Percentiles rank a stretch among this genome's conserved stretches.
Evolutionary conservation across 257 asterid genomes (phyloP).

Genomic region (Solanum piurae): DNA sequence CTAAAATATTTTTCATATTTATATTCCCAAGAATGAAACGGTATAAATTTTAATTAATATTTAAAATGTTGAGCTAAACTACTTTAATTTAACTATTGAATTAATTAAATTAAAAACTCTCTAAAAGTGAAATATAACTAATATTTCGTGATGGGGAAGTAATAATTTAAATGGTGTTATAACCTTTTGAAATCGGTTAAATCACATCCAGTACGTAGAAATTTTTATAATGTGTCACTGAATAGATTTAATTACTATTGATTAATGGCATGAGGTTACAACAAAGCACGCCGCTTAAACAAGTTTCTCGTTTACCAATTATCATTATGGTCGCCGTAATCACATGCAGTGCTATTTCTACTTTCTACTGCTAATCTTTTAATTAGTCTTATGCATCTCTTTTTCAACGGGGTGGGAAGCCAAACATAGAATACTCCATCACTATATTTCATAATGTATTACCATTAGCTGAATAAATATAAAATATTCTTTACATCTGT

Average conservation of each 20-base stretch:
- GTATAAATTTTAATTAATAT: no score
- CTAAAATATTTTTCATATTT: no score
- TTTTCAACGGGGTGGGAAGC: not conserved
- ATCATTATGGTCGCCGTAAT: not conserved
- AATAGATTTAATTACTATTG: not conserved
- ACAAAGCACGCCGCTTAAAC: not conserved
- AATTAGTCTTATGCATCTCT: not conserved
- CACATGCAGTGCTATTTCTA: not conserved
- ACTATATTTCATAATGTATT: not conserved
- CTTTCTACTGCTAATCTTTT: not conserved
- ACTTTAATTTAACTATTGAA: no score
- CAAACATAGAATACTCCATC: not conserved
- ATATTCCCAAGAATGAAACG: no score
- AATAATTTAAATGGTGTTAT: no score
- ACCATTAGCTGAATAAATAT: no score
- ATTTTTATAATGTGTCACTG: not conserved
- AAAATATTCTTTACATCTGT: no score
- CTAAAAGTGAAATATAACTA: not conserved
- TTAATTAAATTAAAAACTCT: not conserved
- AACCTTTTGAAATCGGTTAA: not conserved
- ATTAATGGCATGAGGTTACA: not conserved
- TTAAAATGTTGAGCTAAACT: no score
- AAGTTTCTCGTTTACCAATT: not conserved
- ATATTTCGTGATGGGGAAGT: not conserved
- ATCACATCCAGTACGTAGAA: not conserved